Percentiles rank a stretch among this genome's conserved stretches.
Conservation (phyloP, 495 filamentous ascomycete species). For the Daldinia loculata region DNA sequence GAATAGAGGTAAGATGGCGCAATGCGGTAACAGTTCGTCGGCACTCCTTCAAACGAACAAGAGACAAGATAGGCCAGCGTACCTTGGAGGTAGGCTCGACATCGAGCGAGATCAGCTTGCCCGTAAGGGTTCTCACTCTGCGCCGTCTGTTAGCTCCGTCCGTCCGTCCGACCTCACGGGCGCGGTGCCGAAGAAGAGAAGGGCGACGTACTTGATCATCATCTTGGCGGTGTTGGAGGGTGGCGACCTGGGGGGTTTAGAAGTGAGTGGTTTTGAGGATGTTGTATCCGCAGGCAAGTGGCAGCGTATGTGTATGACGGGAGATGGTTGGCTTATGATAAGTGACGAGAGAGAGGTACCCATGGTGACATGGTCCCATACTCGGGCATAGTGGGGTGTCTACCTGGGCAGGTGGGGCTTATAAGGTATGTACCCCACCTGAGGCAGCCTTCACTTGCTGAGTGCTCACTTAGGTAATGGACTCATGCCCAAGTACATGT, state of each 20-base stretch:
- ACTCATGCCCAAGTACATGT: too few relatives aligned
- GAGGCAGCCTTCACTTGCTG: neutral
- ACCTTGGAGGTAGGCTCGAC: constrained; percentile 93
- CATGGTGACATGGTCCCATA: too few relatives aligned
- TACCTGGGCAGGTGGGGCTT: neutral
- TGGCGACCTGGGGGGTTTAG: neutral
- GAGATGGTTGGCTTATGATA: neutral
- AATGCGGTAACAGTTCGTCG: neutral
- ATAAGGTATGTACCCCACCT: neutral
- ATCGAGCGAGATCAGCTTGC: constrained; percentile 98
- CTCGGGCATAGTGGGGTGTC: neutral
- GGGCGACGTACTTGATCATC: constrained; percentile 56
- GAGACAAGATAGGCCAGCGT: constrained; percentile 22
- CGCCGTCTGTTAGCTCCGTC: constrained; percentile 14
- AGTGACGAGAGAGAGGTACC: constrained; percentile 1
- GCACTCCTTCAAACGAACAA: neutral
- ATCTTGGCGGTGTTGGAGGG: constrained; percentile 45
- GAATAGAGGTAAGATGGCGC: constrained; percentile 3
- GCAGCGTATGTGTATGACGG: neutral
- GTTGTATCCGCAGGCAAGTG: neutral
- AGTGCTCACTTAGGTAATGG: too few relatives aligned
- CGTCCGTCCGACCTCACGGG: constrained; percentile 6
- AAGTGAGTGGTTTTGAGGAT: neutral
- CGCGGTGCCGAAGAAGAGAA: constrained; percentile 17
- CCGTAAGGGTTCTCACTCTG: constrained; percentile 96